A percentile compares a stretch with the other conserved stretches of the same genome.
Conservation (phyloP, 2,329 filamentous ascomycete species). For the Trichoderma sp. region DNA sequence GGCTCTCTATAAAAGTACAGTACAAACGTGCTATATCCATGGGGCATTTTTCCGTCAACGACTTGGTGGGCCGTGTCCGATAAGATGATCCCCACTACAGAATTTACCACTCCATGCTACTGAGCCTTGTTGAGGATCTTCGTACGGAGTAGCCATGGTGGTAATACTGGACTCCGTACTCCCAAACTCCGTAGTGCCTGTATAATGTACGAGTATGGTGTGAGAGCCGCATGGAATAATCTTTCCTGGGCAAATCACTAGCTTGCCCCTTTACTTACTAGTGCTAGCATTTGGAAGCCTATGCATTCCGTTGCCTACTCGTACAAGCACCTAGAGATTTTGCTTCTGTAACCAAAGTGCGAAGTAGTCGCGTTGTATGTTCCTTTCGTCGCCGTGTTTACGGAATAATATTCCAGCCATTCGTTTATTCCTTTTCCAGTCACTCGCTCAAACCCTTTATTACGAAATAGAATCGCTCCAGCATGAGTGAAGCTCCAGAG, state of each 20-base stretch:
- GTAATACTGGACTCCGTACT: background rate
- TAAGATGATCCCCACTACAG: background rate
- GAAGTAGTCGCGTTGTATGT: background rate
- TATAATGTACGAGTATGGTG: background rate
- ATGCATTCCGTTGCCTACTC: background rate
- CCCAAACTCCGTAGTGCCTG: background rate
- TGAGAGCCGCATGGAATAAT: background rate
- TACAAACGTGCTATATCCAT: background rate
- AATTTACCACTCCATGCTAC: background rate
- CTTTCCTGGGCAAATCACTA: background rate
- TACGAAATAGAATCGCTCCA: background rate
- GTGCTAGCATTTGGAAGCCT: background rate
- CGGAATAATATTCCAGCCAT: background rate
- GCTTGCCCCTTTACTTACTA: slow-evolving; percentile 16
- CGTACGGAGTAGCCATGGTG: background rate
- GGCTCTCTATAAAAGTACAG: background rate
- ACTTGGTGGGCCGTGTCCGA: background rate
- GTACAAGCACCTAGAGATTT: background rate
- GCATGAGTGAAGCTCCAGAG: slow-evolving; percentile 9
- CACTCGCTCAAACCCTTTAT: background rate
- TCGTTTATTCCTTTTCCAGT: background rate
- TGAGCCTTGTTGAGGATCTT: background rate
- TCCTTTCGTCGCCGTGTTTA: background rate
- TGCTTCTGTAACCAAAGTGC: background rate
- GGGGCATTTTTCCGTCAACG: background rate